Evolutionary conservation across 495 filamentous ascomycete genomes (phyloP).

Genomic region (Penicillium parvum): DNA sequence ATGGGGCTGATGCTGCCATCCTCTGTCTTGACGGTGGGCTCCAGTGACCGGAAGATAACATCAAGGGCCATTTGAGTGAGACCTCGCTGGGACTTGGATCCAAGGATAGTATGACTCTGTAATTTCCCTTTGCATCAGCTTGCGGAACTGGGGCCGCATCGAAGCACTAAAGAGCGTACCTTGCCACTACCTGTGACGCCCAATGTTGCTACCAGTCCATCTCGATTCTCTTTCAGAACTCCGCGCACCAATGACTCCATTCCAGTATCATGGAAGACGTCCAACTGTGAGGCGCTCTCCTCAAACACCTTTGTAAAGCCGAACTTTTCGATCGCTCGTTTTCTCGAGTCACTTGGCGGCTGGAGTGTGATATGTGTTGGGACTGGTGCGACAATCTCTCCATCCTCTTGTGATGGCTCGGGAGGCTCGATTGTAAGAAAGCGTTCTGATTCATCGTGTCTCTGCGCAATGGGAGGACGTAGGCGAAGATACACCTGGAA

Average conservation of each 20-base stretch:
- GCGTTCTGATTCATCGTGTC: conserved; percentile 51
- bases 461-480: conserved; percentile 59
- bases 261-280: conserved; percentile 80
- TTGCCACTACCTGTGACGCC: conserved; percentile 96
- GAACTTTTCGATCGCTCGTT: conserved; percentile 87
- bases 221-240: conserved; percentile 73
- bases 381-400: conserved; percentile 34
- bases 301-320: conserved; percentile 93
- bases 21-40: conserved; percentile 56
- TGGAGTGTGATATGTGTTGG: conserved; percentile 85
- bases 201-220: conserved; percentile 86
- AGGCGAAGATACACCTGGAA: conserved; percentile 93
- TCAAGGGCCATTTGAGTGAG: conserved; percentile 90
- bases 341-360: conserved; percentile 71
- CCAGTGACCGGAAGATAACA: conserved; percentile 76
- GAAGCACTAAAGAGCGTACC: conserved; percentile 43
- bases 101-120: conserved; percentile 95
- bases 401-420: conserved; percentile 22
- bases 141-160: neutral
- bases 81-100: conserved; percentile 78
- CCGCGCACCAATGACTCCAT: conserved; percentile 72
- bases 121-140: conserved; percentile 15
- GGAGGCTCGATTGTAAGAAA: conserved; percentile 73
- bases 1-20: conserved; percentile 54
- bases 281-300: conserved; percentile 74